These are phyloP conservation scores for Nectriaceae sp. DNA, from an alignment of 2,329 filamentous ascomycete genomes.

Conservation along the genomic window DNA sequence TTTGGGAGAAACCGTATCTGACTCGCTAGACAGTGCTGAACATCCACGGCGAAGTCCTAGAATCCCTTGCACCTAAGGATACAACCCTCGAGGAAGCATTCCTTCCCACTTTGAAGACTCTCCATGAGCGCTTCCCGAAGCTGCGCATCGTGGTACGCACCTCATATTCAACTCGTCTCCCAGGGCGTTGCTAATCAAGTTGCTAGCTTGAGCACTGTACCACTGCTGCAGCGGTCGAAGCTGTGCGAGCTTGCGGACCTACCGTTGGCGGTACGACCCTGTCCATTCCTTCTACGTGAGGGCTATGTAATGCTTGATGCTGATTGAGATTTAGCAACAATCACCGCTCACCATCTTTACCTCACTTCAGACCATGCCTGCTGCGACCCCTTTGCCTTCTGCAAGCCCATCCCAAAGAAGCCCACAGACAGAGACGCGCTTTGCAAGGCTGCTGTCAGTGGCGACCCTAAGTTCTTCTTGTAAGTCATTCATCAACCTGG, in stretches of 20 bases:
- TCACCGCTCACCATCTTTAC: constrained; percentile 85
- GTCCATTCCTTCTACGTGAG: background rate
- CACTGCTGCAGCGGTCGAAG: constrained; percentile 76
- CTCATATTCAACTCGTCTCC: background rate
- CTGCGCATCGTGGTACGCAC: constrained; percentile 57
- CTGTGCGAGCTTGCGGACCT: constrained; percentile 74
- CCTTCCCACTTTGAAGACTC: constrained; percentile 72
- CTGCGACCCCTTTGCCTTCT: constrained; percentile 66
- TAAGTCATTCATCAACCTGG: constrained; percentile 31
- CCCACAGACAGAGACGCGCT: constrained; percentile 73
- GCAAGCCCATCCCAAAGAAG: constrained; percentile 75
- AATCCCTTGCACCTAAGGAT: constrained; percentile 47
- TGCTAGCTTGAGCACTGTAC: constrained; percentile 77
- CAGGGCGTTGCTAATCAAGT: background rate
- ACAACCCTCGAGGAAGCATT: constrained; percentile 59
- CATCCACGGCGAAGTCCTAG: constrained; percentile 84
- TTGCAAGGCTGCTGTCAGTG: constrained; percentile 61
- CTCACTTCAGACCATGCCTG: constrained; percentile 72
- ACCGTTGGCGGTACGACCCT: constrained; percentile 61
- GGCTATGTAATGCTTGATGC: background rate
- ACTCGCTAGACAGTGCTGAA: constrained; percentile 64
- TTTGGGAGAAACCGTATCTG: background rate
- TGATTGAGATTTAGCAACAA: constrained; percentile 54
- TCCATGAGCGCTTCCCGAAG: constrained; percentile 75
- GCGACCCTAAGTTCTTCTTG: constrained; percentile 73